phyloP scores from a whole-genome alignment of 257 asterid genomes.

The Pogostemon cablin region DNA sequence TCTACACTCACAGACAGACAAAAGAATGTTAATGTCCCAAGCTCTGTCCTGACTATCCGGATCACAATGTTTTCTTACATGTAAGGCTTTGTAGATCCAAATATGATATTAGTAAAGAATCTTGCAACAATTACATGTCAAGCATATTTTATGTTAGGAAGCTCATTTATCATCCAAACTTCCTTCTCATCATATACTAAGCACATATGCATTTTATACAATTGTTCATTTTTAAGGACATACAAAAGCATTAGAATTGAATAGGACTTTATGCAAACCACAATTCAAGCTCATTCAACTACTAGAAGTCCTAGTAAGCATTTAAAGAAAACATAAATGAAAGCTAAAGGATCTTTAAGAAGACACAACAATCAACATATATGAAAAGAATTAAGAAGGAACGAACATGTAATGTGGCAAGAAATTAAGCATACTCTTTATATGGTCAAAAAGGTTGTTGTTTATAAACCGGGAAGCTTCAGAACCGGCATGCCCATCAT shows the following conservation, averaged over 20 bases:
- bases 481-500: slow-evolving; percentile 93
- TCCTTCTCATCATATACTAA: slow-evolving; percentile 25
- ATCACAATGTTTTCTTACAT: slow-evolving; percentile 7
- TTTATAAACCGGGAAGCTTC: slow-evolving; percentile 73
- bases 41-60: slow-evolving; percentile 27
- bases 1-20: not conserved
- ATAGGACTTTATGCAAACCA: slow-evolving; percentile 5
- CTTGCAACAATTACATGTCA: slow-evolving; percentile 21
- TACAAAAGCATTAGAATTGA: slow-evolving; percentile 13
- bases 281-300: slow-evolving; percentile 25
- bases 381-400: not conserved
- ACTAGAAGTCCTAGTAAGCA: not conserved
- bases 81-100: slow-evolving; percentile 20
- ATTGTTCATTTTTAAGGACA: slow-evolving; percentile 8
- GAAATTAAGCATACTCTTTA: slow-evolving; percentile 59
- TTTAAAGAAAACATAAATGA: not conserved
- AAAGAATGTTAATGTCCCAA: slow-evolving; percentile 2
- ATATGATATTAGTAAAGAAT: slow-evolving; percentile 11
- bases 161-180: slow-evolving; percentile 17
- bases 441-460: slow-evolving; percentile 58
- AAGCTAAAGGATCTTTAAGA: slow-evolving; percentile 11
- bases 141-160: slow-evolving; percentile 11
- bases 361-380: not conserved
- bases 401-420: not conserved
- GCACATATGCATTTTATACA: slow-evolving; percentile 18